phyloP scores from a whole-genome alignment of 1,284 basidiomycete genomes.

The Ceratobasidium sp. region DNA sequence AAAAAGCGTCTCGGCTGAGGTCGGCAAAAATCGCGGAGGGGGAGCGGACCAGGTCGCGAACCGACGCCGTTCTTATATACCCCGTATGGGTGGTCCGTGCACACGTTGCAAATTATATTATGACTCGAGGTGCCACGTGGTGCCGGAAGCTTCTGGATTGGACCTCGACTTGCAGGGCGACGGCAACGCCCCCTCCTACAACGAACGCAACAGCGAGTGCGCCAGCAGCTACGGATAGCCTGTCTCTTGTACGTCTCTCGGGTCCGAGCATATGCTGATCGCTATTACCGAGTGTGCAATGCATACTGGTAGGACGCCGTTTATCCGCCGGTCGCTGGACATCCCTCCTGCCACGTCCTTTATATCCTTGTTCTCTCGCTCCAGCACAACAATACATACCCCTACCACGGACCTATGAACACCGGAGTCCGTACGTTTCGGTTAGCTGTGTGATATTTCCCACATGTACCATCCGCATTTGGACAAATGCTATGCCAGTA shows the following conservation, averaged over 20 bases:
- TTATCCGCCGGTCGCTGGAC: neutral
- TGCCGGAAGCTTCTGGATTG: slow-evolving; percentile 36
- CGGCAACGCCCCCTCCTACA: neutral
- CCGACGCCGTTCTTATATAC: slow-evolving; percentile 36
- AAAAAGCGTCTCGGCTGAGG: slow-evolving; percentile 31
- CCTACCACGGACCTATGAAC: neutral
- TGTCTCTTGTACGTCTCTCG: neutral
- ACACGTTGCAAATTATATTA: too few relatives aligned
- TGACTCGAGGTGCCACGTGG: slow-evolving; percentile 16
- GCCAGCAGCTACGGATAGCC: neutral
- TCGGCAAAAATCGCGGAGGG: slow-evolving; percentile 34
- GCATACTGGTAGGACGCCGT: neutral
- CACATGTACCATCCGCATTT: neutral
- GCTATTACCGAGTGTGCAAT: neutral
- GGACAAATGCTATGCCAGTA: neutral
- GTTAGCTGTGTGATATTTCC: slow-evolving; percentile 5
- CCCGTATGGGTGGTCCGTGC: slow-evolving; percentile 32
- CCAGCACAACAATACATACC: neutral
- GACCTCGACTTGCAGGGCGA: slow-evolving; percentile 2
- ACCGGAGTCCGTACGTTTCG: neutral
- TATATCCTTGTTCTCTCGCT: neutral
- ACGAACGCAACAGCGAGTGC: neutral
- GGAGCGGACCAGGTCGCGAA: slow-evolving; percentile 23
- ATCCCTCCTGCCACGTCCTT: neutral
- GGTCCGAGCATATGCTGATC: neutral